Base-by-base conservation (phyloP, 148 eudicot genomes). In the Chenopodium berlandieri region DNA sequence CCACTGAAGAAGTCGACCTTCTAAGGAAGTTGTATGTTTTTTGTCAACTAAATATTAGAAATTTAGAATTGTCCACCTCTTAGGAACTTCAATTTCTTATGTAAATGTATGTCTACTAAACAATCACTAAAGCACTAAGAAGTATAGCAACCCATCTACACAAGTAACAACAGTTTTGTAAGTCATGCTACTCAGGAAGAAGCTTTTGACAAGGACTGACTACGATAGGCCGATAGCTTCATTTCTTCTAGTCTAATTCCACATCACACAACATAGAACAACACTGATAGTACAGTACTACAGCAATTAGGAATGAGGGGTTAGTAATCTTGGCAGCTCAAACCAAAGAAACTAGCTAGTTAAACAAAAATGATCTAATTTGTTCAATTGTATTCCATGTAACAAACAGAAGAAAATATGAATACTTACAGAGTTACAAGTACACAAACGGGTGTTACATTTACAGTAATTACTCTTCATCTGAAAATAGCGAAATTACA, bases 381-480 rank as follows among this genome's bases (percentile, higher is more conserved):
- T 40, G 1, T 25, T 74, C 60, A 23, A 12, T 73, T 22, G 9
- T 40, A 40, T 40, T 40, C 44, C 44, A 40, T 40, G 44, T 32
- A 46, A 30, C 63, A 44, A 40, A 74, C 62, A 64, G 3, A 73
- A 73, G 30, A 60, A 58, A 4, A 56, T 47, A 31, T 50, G 4
- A 13, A 70, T 70, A 19, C 37, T 67, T 67, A 25, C 34, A 71
- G 20, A 40, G 9, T 25, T 76, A 52, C 75, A 81, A 40, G 44
- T 40, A 40, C 7, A 7, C 63, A 48, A 65, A 75, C 74, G 52
- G 25, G 44, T 25, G 40, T 37, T 50, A 58, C 68, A 82, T 52
- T 76, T 82, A 69, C 76, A 76, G 44, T 76, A 22, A 69, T 58
- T 70, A 37, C 27, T 67, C 7, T 10, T 16, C 19, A 50, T 27